Conservation (phyloP, 2,329 filamentous ascomycete species). For the Neopestalotiopsis rosae region DNA sequence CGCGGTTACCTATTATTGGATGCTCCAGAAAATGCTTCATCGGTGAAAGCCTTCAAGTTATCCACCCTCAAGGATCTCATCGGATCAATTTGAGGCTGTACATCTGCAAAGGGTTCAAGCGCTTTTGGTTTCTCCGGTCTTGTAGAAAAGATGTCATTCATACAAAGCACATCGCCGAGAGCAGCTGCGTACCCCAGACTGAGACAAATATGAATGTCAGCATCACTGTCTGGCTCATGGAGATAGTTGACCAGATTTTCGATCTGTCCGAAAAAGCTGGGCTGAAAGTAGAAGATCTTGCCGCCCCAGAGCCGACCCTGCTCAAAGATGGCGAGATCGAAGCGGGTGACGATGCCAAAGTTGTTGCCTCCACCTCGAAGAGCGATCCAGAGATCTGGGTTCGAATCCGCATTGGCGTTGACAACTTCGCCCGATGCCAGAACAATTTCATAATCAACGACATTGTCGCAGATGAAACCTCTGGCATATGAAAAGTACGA, state of each 20-base stretch:
- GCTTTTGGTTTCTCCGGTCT: background rate
- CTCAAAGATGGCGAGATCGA: conserved; percentile 27
- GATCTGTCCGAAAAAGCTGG: conserved; percentile 23
- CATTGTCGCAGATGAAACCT: conserved; percentile 22
- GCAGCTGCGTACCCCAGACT: conserved; percentile 23
- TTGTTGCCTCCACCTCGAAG: background rate
- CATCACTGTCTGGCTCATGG: conserved; percentile 13
- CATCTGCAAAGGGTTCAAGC: background rate
- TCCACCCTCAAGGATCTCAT: background rate
- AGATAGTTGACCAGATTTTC: conserved; percentile 22
- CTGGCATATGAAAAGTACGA: conserved; percentile 23
- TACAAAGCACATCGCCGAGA: conserved; percentile 5
- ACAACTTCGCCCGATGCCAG: background rate
- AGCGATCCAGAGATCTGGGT: background rate
- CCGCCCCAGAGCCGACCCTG: conserved; percentile 38
- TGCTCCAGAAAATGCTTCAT: background rate
- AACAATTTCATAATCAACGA: conserved; percentile 9
- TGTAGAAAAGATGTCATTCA: background rate
- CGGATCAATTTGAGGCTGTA: conserved; percentile 6
- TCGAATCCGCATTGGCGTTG: background rate
- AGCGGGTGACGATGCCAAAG: conserved; percentile 20
- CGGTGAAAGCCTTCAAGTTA: background rate
- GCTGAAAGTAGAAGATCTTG: conserved; percentile 26
- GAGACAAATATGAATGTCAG: conserved; percentile 21
- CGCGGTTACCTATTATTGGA: background rate